Evolutionary conservation across 169 alveolate genomes (phyloP), one percentile per base, ranked within the genome.

Genomic region (Cryptosporidium baileyi): DNA sequence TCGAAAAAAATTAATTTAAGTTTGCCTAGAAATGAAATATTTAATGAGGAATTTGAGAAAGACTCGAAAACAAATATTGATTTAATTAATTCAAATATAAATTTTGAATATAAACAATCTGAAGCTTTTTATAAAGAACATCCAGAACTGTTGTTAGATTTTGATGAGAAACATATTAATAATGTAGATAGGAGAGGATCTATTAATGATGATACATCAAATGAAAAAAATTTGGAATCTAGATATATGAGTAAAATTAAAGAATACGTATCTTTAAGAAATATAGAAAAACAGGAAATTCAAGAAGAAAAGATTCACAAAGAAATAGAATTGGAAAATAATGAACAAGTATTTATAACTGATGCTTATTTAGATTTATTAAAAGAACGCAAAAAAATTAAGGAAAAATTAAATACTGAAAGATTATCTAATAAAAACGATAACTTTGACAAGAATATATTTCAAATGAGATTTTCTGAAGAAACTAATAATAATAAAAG

Each of bases 241-340:
- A 74, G 26, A 59, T 74, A 74, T 43, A 36, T 74, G 22, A 15
- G 41, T n/a, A 74, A 26, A 54, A 54, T 74, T 32, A 34, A 74
- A 38, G 60, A 74, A 7, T 74, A 54, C 41, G 85, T 57, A 3
- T 45, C 34, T 5, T 4, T 51, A 61, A 74, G 85, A 40, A 74
- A 51, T 9, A 40, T 74, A 52, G 85, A 74, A 41, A 74, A 34
- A 74, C 74, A 74, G 36, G 74, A 54, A 57, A 74, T 57, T 17
- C 63, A 74, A 9, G 85, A 74, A n/a, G 67, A 74, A 43, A 74
- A 49, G 57, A 51, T 74, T 24, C 85, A 74, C n/a, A 51, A 57
- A 45, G 85, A 74, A 26, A 57, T 74, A n/a, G 28, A 74, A 4
- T 17, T n/a, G 1, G 85, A 74, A 40, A 36, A 32, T 34, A 74